Conservation (phyloP, 495 filamentous ascomycete genomes). For the Aspergillus affinis region DNA sequence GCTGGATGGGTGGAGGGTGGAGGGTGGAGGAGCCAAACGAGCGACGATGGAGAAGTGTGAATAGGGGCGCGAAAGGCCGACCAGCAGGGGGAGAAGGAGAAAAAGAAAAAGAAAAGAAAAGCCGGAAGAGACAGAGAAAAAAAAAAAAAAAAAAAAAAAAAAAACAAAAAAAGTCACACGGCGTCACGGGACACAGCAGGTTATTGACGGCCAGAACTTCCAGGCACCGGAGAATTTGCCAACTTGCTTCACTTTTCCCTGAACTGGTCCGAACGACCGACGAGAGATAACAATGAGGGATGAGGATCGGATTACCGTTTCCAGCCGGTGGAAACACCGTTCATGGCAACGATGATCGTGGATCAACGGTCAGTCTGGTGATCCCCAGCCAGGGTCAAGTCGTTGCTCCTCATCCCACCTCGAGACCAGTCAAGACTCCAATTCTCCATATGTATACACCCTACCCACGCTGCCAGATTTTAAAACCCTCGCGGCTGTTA, state of each 20-base stretch:
- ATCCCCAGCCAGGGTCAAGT: background rate
- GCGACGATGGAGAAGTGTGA: background rate
- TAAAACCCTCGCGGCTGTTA: background rate
- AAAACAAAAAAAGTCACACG: slow-evolving; percentile 1
- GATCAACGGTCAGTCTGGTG: background rate
- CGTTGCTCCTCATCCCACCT: background rate
- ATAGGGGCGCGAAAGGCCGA: background rate
- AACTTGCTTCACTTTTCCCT: background rate
- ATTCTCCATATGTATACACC: too few relatives aligned
- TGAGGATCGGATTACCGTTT: too few relatives aligned
- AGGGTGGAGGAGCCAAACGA: background rate
- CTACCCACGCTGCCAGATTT: background rate
- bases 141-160: slow-evolving; percentile 1
- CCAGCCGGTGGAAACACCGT: too few relatives aligned
- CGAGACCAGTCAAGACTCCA: background rate
- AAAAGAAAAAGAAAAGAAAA: background rate
- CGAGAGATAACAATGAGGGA: too few relatives aligned
- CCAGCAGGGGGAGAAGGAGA: background rate
- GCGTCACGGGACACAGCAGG: background rate
- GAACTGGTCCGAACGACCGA: too few relatives aligned
- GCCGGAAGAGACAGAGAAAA: background rate
- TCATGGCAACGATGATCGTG: background rate
- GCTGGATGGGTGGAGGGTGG: too few relatives aligned
- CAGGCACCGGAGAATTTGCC: background rate
- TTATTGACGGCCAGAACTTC: background rate